Evolutionary conservation across 352 stramenopile genomes (phyloP).

Genomic region (Phytophthora constricta): DNA sequence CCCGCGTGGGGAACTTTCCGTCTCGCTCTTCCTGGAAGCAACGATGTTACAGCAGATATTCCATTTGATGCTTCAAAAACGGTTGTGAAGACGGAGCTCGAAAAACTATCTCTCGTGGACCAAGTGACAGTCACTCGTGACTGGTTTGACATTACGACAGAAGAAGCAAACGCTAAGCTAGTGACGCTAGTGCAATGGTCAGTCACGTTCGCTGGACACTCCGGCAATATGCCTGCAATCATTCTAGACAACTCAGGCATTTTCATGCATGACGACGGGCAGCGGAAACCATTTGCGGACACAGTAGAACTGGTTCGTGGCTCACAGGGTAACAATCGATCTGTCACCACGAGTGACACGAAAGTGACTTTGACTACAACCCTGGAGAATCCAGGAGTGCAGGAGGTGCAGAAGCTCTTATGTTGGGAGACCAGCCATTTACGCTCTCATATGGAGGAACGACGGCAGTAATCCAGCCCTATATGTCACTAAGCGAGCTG

Average conservation of each 20-base stretch:
- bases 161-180: constrained; percentile 37
- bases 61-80: constrained; percentile 67
- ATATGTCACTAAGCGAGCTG: constrained; percentile 58
- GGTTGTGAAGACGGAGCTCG: constrained; percentile 70
- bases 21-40: constrained; percentile 55
- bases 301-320: constrained; percentile 57
- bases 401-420: constrained; percentile 71
- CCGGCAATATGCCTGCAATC: constrained; percentile 57
- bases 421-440: constrained; percentile 59
- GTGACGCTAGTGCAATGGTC: constrained; percentile 75
- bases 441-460: constrained; percentile 46
- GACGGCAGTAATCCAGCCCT: constrained; percentile 37
- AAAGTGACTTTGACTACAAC: constrained; percentile 57
- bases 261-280: constrained; percentile 48
- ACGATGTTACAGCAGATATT: constrained; percentile 58
- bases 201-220: constrained; percentile 64
- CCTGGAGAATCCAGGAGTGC: constrained; percentile 62
- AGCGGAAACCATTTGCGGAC: constrained; percentile 62
- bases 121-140: constrained; percentile 79
- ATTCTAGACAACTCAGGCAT: constrained; percentile 52
- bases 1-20: constrained; percentile 89
- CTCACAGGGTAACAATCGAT: constrained; percentile 75
- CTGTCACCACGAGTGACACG: constrained; percentile 62
- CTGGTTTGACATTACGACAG: constrained; percentile 66
- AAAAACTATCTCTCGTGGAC: constrained; percentile 82